Base-by-base conservation (phyloP, 306 rosid genomes). In the Carpinus fangiana region DNA sequence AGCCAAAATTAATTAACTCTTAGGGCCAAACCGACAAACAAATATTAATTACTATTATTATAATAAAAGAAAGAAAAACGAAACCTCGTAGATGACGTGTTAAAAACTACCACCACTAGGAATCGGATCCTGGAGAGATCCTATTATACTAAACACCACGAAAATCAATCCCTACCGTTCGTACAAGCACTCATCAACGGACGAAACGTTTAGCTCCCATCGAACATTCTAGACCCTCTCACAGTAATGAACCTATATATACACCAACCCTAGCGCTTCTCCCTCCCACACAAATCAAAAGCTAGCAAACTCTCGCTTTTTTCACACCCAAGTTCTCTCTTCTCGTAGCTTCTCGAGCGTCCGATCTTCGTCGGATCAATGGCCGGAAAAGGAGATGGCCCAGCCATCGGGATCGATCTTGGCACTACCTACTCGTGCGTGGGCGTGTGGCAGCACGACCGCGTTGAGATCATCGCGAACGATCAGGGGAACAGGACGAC, bases 401-500 rank as follows among this genome's bases (percentile, higher is more conserved):
- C 92, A 3, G 96, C 96, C 18, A 93, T 93, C 46, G 96, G 96
- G 4, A 93, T 93, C 48, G 96, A 93, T 77, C 94, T 93, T 8
- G 98, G 96, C 2, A 90, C 98, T 0, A 93, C 90, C 0, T 90
- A 93, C 86, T 89, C 94, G 0, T 93, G 98, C 68, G 98, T 93
- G 5, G 94, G 96, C 21, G 98, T 93, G 0, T 93, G 96, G 93
- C 96, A 93, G 70, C 93, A 93, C 43, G 98, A 89, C 45, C 90
- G 96, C 6, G 96, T 91, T 0, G 94, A 90, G 82, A 93, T 93
- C 62, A 89, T 93, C 0, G 98, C 98, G 8, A 90, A 93, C 20
- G 98, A 93, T 21, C 98, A 93, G 66, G 96, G 98, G 0, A 91
- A 93, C 85, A 74, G 92, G 18, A 93, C 94, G 1, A 93, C 93